phyloP scores from a whole-genome alignment of 2,329 filamentous ascomycete species.

The Talaromyces pinophilus region DNA sequence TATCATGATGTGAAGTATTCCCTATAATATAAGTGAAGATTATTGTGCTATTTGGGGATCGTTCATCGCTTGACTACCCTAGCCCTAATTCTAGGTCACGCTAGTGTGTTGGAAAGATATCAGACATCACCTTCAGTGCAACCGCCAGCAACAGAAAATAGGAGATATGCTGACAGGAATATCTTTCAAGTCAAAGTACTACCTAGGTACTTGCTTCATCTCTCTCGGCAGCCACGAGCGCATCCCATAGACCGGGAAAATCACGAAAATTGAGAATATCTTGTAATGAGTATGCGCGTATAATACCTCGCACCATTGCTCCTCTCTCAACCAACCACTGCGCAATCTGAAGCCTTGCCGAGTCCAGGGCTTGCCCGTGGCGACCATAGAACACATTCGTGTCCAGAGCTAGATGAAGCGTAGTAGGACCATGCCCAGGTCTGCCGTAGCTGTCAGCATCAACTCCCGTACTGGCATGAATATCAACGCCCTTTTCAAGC shows the following conservation, averaged over 20 bases:
- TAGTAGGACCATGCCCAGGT: not conserved
- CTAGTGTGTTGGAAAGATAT: not conserved
- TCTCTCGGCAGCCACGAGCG: not conserved
- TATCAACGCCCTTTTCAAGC: constrained; percentile 1
- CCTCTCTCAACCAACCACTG: not conserved
- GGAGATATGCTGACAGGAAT: not conserved
- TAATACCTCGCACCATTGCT: not conserved
- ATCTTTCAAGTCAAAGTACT: not conserved
- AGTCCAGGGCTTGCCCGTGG: not conserved
- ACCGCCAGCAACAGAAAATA: not conserved
- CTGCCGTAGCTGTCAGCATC: not conserved
- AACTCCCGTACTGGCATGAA: not conserved
- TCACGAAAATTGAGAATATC: constrained; percentile 3
- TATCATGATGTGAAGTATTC: not conserved
- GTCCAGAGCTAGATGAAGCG: not conserved
- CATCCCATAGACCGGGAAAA: not conserved
- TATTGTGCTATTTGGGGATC: not conserved
- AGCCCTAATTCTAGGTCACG: not conserved
- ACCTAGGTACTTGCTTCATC: not conserved
- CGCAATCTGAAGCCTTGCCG: not conserved
- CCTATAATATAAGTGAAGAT: not conserved
- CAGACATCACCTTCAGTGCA: not conserved
- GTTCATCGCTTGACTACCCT: not conserved
- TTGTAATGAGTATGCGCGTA: not conserved
- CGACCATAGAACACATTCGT: not conserved